Base-by-base conservation (phyloP, 176 grass and related monocot genomes). In the Oryza punctata region DNA sequence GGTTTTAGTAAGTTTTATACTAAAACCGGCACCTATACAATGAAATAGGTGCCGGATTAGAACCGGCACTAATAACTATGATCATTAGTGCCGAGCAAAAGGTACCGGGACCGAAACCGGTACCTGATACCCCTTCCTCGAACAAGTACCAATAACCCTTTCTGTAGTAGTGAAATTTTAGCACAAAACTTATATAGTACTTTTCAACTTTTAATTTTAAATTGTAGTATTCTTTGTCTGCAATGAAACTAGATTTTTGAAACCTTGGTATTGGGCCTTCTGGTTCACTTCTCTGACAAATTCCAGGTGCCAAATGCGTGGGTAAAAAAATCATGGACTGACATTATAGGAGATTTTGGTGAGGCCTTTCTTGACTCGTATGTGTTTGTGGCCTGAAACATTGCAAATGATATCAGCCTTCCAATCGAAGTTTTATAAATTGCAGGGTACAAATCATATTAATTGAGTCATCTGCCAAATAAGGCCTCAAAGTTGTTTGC, bases 321-420 rank as follows among this genome's bases (percentile, higher is more conserved):
- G 69, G 11, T 10, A 27, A 26, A 24, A 72, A 65, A 30, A 61
- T 90, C 84, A 97, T 63, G 88, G 59, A 23, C 67, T 77, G 73
- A 97, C 60, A 74, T 60, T 87, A 25, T 97, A 97, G 24, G 66
- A 94, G 67, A 97, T 81, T 88, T 92, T 97, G 11, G 92, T 91
- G 27, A 87, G 12, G 13, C 94, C 94, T 89, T 97, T 97, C 88
- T 94, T 97, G 65, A 82, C 93, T 78, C 94, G 57, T 35, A 97
- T 87, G 32, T 32, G 33, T 89, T 85, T 4, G 92, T 94, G 32
- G 92, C 86, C 92, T 97, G 84, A 45, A 80, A 44, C n/a, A 81
- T 63, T 72, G 29, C 12, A 89, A 38, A 77, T 63, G 19, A 85
- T 29, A 69, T 76, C 33, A 85, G 27, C 41, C 47, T 80, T 45